Conservation (phyloP, 1,284 basidiomycete genomes). For the Rhodotorula sp. region DNA sequence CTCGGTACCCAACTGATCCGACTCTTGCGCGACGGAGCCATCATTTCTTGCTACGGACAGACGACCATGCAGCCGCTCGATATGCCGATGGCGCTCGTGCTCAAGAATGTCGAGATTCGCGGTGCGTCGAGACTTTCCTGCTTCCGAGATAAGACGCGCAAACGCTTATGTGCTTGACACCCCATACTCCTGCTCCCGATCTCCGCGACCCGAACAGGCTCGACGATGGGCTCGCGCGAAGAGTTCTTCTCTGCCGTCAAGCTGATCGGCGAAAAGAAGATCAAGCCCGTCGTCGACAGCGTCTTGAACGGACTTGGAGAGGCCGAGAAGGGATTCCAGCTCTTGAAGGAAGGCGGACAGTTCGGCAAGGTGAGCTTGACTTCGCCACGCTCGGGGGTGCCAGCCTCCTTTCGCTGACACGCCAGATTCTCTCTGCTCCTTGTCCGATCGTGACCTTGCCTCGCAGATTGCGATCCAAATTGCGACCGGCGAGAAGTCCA, state of each 20-base stretch:
- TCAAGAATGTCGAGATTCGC: slow-evolving; percentile 70
- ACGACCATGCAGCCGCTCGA: slow-evolving; percentile 62
- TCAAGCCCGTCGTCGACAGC: slow-evolving; percentile 72
- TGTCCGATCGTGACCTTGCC: not conserved
- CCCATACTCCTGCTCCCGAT: not conserved
- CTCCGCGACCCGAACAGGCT: slow-evolving; percentile 35
- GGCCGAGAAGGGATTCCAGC: slow-evolving; percentile 68
- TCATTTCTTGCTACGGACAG: slow-evolving; percentile 55
- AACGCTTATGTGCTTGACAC: not conserved
- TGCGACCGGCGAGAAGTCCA: slow-evolving; percentile 18
- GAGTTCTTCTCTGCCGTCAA: slow-evolving; percentile 70
- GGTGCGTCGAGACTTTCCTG: slow-evolving; percentile 54
- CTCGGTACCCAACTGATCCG: slow-evolving; percentile 63
- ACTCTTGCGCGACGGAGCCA: slow-evolving; percentile 66
- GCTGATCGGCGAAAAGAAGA: slow-evolving; percentile 66
- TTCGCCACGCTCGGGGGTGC: not conserved
- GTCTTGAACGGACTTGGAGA: slow-evolving; percentile 63
- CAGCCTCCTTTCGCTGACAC: fast-evolving
- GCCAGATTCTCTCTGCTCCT: not conserved
- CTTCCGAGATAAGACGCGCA: not conserved
- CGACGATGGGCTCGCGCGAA: slow-evolving; percentile 78
- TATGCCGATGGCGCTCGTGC: slow-evolving; percentile 77
- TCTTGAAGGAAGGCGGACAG: slow-evolving; percentile 59
- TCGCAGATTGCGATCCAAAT: slow-evolving; percentile 28
- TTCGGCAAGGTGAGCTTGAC: slow-evolving; percentile 65